phyloP scores from a whole-genome alignment of 495 filamentous ascomycete species.

The Hyaloscypha bicolor region DNA sequence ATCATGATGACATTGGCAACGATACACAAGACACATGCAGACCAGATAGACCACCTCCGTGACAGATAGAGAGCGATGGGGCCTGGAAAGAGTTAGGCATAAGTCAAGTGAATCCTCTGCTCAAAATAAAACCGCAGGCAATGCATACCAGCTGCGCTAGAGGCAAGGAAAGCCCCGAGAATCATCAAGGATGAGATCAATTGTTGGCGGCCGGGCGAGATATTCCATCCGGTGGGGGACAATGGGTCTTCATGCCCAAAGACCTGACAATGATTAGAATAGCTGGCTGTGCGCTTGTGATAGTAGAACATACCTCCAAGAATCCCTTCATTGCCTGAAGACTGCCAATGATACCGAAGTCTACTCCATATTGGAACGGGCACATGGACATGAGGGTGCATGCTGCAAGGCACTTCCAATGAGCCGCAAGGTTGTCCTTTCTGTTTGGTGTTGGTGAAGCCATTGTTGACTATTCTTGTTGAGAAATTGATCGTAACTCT shows the following conservation, averaged over 20 bases:
- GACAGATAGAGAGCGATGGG: constrained; percentile 50
- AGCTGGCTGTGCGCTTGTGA: constrained; percentile 31
- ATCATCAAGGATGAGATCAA: constrained; percentile 62
- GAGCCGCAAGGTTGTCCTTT: constrained; percentile 12
- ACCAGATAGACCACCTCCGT: constrained; percentile 50
- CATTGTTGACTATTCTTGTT: background rate
- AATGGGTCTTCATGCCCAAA: constrained; percentile 43
- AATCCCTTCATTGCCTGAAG: constrained; percentile 66
- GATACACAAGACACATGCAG: constrained; percentile 50
- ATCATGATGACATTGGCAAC: constrained; percentile 60
- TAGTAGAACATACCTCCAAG: constrained; percentile 37
- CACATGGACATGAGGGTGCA: constrained; percentile 51
- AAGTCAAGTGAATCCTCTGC: background rate
- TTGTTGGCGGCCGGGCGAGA: constrained; percentile 54
- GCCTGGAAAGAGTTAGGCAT: constrained; percentile 34
- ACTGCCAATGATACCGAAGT: constrained; percentile 63
- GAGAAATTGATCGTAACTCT: background rate
- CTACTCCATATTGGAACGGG: constrained; percentile 65
- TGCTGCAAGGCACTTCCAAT: constrained; percentile 44
- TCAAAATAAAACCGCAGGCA: background rate
- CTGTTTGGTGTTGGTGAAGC: background rate
- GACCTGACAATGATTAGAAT: constrained; percentile 9
- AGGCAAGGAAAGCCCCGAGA: constrained; percentile 60
- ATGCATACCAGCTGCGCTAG: constrained; percentile 41
- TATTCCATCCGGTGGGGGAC: constrained; percentile 55